phyloP scores from a whole-genome alignment of 1,284 basidiomycete genomes.

The Cryptococcus sp. region DNA sequence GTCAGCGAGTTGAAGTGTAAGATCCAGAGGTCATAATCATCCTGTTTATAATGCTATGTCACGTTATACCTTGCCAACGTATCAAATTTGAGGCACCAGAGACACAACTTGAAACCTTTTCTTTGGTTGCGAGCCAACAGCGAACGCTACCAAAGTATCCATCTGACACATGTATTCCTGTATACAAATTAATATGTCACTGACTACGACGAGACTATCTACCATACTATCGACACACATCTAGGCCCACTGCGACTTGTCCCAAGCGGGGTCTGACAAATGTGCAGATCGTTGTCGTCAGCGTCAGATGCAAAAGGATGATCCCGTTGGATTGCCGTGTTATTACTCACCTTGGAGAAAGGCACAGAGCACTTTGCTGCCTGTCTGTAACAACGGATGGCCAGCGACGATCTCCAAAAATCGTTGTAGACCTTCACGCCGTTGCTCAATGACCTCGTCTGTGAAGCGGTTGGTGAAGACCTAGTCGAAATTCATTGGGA shows the following conservation, averaged over 20 bases:
- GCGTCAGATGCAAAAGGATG: not conserved
- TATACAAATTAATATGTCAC: not conserved
- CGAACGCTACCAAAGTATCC: too few relatives aligned
- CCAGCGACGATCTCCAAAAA: conserved; percentile 97
- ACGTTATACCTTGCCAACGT: not conserved
- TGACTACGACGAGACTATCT: not conserved
- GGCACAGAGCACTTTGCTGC: conserved; percentile 93
- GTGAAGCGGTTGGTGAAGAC: conserved; percentile 95
- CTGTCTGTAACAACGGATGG: conserved; percentile 94
- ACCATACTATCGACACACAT: not conserved
- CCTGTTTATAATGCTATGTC: not conserved
- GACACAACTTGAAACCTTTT: too few relatives aligned
- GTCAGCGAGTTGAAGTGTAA: conserved; percentile 44
- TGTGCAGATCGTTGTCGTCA: not conserved
- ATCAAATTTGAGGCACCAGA: too few relatives aligned
- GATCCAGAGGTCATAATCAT: conserved; percentile 29
- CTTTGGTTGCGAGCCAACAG: too few relatives aligned
- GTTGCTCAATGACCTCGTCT: conserved; percentile 91
- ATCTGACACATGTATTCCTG: too few relatives aligned
- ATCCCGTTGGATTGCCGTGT: not conserved
- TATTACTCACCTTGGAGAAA: conserved; percentile 71
- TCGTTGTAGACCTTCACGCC: conserved; percentile 90
- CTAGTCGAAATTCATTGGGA: conserved; percentile 15
- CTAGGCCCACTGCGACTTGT: conserved; percentile 50
- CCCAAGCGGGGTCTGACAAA: conserved; percentile 47